Base-by-base conservation (phyloP, 805 yeast genomes). In the Yarrowia divulgata region DNA sequence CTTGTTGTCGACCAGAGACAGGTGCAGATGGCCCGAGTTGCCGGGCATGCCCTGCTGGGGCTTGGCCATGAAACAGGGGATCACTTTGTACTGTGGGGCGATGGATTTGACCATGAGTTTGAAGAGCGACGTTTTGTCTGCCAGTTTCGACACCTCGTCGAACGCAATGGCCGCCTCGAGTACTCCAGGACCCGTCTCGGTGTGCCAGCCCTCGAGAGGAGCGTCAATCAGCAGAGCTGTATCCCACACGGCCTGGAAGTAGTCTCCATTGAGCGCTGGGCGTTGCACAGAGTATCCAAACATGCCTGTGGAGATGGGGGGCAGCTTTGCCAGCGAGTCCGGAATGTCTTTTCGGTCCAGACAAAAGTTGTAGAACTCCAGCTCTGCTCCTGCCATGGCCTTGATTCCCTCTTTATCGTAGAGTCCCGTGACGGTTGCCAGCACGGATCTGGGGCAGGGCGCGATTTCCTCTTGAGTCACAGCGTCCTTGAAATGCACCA, bases 51-150 rank as follows among this genome's bases (percentile, higher is more conserved):
- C 78, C n/a, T 75, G 73, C 23, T 73, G 71, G 5, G 80, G 80
- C 60, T 77, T 77, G 50, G 80, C 80, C 80, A 77, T 77, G 71
- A 77, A 77, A 58, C 78, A 75, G n/a, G 80, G 79, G 34, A 77
- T 68, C 14, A 77, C 69, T 8, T 71, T 72, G 55, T 72, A 73
- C 37, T 72, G 71, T 2, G 76, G 72, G 16, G 76, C 78, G 19
- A 76, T 57, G 12, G 74, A 69, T 45, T 77, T 76, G 71, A 74
- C 73, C 12, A 77, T 69, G 34, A 75, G 71, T 68, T 77, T 77
- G 73, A 77, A 77, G 52, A 77, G 69, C 8, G 73, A 70, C 23
- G 78, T 73, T 57, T 75, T 73, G 67, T 77, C 80, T 14, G 79
- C 79, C 69, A 77, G 73, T 5, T 72, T 55, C 9, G 50, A 68